These are phyloP conservation scores for Boletus sp. DNA, from an alignment of 768 basidiomycete species.

Conservation along the genomic window DNA sequence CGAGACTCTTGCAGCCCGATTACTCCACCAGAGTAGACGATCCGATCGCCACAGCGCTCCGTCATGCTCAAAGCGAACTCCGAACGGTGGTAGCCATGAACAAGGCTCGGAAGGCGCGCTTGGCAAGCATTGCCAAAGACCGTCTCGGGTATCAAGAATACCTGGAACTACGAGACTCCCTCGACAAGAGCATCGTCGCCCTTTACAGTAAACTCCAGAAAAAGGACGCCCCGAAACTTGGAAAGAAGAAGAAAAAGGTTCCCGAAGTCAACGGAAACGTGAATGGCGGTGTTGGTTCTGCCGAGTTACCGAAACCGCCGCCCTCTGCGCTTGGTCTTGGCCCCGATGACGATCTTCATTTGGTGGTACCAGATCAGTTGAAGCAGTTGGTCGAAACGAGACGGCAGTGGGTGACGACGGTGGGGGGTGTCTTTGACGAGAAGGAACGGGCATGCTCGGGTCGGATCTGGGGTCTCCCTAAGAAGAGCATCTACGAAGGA, in stretches of 20 bases:
- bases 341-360: constrained; percentile 61
- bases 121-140: constrained; percentile 76
- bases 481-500: constrained; percentile 71
- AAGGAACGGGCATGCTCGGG: constrained; percentile 67
- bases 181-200: constrained; percentile 80
- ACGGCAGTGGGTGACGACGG: constrained; percentile 71
- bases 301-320: constrained; percentile 52
- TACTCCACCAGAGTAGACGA: constrained; percentile 84
- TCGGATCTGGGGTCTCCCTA: constrained; percentile 75
- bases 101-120: constrained; percentile 74
- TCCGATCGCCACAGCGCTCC: constrained; percentile 86
- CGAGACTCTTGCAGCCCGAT: constrained; percentile 52
- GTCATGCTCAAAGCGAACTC: constrained; percentile 83
- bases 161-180: constrained; percentile 74
- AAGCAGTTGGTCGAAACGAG: constrained; percentile 73
- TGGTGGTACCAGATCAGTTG: constrained; percentile 67
- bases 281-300: constrained; percentile 26
- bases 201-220: constrained; percentile 80
- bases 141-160: constrained; percentile 93
- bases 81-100: constrained; percentile 76
- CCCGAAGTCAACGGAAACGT: constrained; percentile 34
- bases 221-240: constrained; percentile 70
- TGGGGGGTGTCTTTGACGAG: constrained; percentile 74
- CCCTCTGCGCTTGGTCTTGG: constrained; percentile 71
- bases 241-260: constrained; percentile 73